phyloP scores from a whole-genome alignment of 1,139 yeast species.

The Petasospora rhodanensis region DNA sequence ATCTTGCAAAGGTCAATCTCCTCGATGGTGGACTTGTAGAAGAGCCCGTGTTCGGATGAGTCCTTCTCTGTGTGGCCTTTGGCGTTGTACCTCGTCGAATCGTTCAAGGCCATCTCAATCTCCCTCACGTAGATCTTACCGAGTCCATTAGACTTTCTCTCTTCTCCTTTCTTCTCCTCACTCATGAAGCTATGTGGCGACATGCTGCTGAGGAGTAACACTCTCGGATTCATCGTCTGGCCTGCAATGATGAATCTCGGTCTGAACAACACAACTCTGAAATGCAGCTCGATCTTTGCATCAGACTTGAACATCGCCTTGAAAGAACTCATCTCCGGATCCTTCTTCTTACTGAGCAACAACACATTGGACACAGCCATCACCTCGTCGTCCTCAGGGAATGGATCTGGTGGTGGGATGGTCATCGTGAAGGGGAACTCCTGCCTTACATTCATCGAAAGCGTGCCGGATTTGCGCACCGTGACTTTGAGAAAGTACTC shows the following conservation, averaged over 20 bases:
- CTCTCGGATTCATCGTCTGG: constrained; percentile 2
- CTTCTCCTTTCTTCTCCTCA: background rate
- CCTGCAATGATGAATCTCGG: constrained; percentile 7
- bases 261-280: constrained; percentile 5
- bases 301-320: constrained; percentile 1
- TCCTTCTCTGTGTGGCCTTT: background rate
- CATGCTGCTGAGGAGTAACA: constrained; percentile 3
- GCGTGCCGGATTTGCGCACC: background rate
- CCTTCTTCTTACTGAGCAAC: constrained; percentile 2
- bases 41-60: no score
- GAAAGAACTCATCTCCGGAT: background rate
- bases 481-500: constrained; percentile 6
- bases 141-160: background rate
- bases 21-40: background rate
- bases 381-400: constrained; percentile 7
- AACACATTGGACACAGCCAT: constrained; percentile 6
- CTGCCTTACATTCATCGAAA: constrained; percentile 1
- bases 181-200: constrained; percentile 3
- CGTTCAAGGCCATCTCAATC: background rate
- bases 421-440: constrained; percentile 6
- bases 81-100: background rate
- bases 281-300: background rate
- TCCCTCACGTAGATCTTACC: constrained; percentile 4
- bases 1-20: constrained; percentile 4
- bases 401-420: constrained; percentile 12